phyloP scores from a whole-genome alignment of 2,329 filamentous ascomycete genomes.

The Bertia moriformis region DNA sequence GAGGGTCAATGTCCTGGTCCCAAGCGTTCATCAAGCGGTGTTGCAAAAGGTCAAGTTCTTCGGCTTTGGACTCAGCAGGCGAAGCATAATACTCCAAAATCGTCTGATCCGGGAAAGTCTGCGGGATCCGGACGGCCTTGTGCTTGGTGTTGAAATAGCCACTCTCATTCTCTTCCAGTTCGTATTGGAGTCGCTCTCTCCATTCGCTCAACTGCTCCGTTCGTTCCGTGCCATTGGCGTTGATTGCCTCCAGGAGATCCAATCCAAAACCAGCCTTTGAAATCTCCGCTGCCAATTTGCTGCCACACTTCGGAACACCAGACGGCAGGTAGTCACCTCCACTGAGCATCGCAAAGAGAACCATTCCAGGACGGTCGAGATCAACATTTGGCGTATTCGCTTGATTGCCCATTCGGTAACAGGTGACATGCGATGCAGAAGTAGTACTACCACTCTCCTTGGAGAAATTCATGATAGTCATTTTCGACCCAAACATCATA shows the following conservation, averaged over 20 bases:
- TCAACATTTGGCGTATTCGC: slow-evolving; percentile 15
- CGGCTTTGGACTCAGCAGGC: slow-evolving; percentile 24
- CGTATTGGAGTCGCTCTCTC: slow-evolving; percentile 25
- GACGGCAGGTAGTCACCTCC: slow-evolving; percentile 34
- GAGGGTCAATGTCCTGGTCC: slow-evolving; percentile 28
- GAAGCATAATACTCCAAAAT: slow-evolving; percentile 33
- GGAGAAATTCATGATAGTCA: slow-evolving; percentile 29
- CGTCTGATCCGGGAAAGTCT: slow-evolving; percentile 29
- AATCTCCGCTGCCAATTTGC: slow-evolving; percentile 32
- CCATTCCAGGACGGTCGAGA: slow-evolving; percentile 31
- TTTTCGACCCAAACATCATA: slow-evolving; percentile 30
- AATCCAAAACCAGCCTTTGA: slow-evolving; percentile 32
- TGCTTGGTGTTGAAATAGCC: slow-evolving; percentile 30
- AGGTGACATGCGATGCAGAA: slow-evolving; percentile 26
- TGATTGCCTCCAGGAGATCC: slow-evolving; percentile 25
- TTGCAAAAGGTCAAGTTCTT: slow-evolving; percentile 22
- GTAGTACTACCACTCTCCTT: slow-evolving; percentile 14
- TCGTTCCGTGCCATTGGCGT: slow-evolving; percentile 15
- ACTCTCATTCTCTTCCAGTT: slow-evolving; percentile 31
- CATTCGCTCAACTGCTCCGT: slow-evolving; percentile 11
- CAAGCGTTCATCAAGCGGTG: slow-evolving; percentile 18
- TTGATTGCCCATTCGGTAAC: slow-evolving; percentile 28
- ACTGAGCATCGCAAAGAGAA: slow-evolving; percentile 34
- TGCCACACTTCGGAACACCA: slow-evolving; percentile 32
- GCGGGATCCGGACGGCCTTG: slow-evolving; percentile 24